A percentile compares a stretch with the other conserved stretches of the same genome.
Evolutionary conservation across 2,329 filamentous ascomycete genomes (phyloP).

Genomic region (Monosporascus sp.): DNA sequence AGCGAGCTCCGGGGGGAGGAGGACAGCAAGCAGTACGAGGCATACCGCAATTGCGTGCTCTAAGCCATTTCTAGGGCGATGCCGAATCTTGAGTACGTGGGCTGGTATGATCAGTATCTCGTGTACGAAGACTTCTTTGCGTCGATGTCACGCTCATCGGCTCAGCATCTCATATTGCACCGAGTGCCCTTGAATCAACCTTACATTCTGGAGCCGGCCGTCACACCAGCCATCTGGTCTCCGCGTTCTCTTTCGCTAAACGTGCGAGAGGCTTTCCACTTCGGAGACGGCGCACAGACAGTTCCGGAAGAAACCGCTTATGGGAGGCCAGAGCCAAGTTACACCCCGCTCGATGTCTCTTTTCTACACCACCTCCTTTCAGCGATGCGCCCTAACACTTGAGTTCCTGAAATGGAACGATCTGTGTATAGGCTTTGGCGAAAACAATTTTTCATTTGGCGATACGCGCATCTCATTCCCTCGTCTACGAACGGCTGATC

Average conservation of each 20-base stretch:
- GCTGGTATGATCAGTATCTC: neutral
- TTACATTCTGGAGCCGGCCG: neutral
- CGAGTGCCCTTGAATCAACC: neutral
- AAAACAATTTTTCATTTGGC: neutral
- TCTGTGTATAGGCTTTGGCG: neutral
- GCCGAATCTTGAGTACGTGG: neutral
- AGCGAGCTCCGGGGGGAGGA: too few species aligned
- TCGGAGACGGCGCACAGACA: too few species aligned
- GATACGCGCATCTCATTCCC: neutral
- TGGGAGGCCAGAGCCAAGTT: neutral
- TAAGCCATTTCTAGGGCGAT: neutral
- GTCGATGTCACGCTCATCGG: neutral
- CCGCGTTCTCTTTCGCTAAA: neutral
- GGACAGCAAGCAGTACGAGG: neutral
- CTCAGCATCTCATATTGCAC: neutral
- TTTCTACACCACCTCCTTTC: neutral
- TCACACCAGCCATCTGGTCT: neutral
- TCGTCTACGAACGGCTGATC: neutral
- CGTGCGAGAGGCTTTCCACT: neutral
- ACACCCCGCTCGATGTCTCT: neutral
- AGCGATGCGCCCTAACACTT: conserved; percentile 1
- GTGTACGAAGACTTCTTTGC: neutral
- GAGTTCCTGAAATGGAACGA: neutral
- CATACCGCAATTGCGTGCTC: neutral
- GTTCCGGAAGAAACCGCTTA: too few species aligned